Conservation (phyloP, 2,329 filamentous ascomycete genomes). For the Sordariomycetes sp. region DNA sequence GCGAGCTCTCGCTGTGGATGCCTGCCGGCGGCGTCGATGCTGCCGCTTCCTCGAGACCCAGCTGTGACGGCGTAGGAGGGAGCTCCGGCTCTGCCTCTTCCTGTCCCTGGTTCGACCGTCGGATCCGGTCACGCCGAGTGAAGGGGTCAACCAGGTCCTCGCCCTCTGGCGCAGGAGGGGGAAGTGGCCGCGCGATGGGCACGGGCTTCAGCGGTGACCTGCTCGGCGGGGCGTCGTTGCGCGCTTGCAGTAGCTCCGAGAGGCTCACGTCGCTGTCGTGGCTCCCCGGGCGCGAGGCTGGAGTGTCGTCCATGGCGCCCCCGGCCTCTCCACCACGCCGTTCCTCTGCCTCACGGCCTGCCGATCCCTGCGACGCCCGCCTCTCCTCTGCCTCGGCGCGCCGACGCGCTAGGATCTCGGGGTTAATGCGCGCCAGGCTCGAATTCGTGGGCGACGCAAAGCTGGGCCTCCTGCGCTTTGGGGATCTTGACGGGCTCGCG, state of each 20-base stretch:
- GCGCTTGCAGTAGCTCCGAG: constrained; percentile 14
- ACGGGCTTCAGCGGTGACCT: constrained; percentile 14
- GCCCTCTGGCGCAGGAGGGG: constrained; percentile 26
- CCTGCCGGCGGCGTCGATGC: constrained; percentile 42
- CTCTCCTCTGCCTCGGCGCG: background rate
- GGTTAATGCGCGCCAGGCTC: constrained; percentile 47
- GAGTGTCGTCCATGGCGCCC: background rate
- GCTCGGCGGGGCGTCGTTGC: constrained; percentile 24
- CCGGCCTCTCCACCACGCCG: background rate
- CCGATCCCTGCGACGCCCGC: constrained; percentile 6
- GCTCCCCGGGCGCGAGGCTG: constrained; percentile 7
- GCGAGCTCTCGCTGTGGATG: constrained; percentile 23
- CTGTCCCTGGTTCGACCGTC: constrained; percentile 11
- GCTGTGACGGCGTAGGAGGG: constrained; percentile 40
- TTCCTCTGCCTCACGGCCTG: background rate
- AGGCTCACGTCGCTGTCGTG: constrained; percentile 12
- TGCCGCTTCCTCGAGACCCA: constrained; percentile 33
- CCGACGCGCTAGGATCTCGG: constrained; percentile 37
- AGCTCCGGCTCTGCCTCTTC: constrained; percentile 35
- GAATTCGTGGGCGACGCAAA: constrained; percentile 56
- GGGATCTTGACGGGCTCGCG: constrained; percentile 5
- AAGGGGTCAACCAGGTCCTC: constrained; percentile 22
- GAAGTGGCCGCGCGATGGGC: constrained; percentile 30
- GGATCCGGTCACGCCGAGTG: constrained; percentile 3
- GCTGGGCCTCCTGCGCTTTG: constrained; percentile 29